These are phyloP conservation scores for Tylopilus orsonianus DNA, from an alignment of 1,284 basidiomycete genomes.

Conservation along the genomic window DNA sequence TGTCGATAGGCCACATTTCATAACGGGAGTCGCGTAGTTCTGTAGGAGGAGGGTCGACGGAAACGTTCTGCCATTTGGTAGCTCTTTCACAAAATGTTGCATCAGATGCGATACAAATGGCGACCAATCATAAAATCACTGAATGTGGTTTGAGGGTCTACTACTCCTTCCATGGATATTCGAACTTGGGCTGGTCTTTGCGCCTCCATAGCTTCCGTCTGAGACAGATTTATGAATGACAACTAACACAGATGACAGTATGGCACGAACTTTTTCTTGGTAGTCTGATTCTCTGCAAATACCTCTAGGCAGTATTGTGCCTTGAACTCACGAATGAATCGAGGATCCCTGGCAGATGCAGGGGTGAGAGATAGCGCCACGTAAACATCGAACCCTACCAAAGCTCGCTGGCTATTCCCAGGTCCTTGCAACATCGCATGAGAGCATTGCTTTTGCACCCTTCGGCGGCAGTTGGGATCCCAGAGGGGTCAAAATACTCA, in stretches of 20 bases:
- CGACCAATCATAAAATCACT: neutral
- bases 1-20: too few species aligned
- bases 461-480: conserved; percentile 92
- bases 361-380: neutral
- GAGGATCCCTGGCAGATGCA: conserved; percentile 75
- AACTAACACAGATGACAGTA: neutral
- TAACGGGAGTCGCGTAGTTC: neutral
- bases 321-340: conserved; percentile 95
- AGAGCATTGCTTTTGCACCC: conserved; percentile 96
- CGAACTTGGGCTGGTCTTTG: conserved; percentile 82
- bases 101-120: neutral
- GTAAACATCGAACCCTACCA: conserved; percentile 56
- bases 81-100: neutral
- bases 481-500: conserved; percentile 92
- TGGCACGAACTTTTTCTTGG: conserved; percentile 82
- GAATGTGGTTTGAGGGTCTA: neutral
- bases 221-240: conserved; percentile 13
- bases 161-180: conserved; percentile 84
- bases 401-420: conserved; percentile 94
- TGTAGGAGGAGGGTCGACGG: neutral
- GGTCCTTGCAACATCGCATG: conserved; percentile 97
- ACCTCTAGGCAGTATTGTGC: conserved; percentile 82
- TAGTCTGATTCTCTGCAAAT: conserved; percentile 78
- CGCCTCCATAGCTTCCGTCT: conserved; percentile 91
- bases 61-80: too few species aligned